Percentiles rank a stretch among this genome's conserved stretches.
Evolutionary conservation across 345 rosid genomes (phyloP).

Genomic region (Dipteronia sinensis): DNA sequence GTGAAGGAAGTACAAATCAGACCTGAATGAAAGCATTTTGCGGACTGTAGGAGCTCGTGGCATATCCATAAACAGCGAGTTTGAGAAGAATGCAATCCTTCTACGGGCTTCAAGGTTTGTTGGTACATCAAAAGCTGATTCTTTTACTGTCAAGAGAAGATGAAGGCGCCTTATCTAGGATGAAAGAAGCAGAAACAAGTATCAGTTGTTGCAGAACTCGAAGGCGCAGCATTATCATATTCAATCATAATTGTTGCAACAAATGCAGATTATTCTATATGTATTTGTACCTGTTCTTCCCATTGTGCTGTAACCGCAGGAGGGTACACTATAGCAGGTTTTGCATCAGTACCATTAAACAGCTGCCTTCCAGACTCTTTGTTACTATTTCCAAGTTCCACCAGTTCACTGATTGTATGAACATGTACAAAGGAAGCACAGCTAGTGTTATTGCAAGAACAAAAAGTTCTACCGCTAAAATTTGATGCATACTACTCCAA

Average conservation of each 20-base stretch:
- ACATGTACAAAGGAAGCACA: neutral
- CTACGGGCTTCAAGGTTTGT: conserved; percentile 96
- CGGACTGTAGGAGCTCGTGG: conserved; percentile 93
- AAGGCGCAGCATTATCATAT: conserved; percentile 6
- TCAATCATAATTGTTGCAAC: conserved; percentile 14
- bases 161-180: conserved; percentile 86
- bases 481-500: conserved; percentile 13
- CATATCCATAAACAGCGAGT: conserved; percentile 97
- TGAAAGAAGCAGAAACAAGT: conserved; percentile 18
- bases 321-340: conserved; percentile 87
- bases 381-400: conserved; percentile 80
- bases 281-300: conserved; percentile 81
- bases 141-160: conserved; percentile 89
- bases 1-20: conserved; percentile 10
- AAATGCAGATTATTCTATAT: neutral
- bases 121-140: conserved; percentile 87
- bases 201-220: conserved; percentile 4
- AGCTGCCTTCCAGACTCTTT: conserved; percentile 95
- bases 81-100: conserved; percentile 89
- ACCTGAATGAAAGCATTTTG: conserved; percentile 96
- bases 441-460: neutral
- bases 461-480: neutral
- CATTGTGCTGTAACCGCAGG: conserved; percentile 75
- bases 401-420: conserved; percentile 62
- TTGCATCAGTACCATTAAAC: conserved; percentile 87